Conservation (phyloP, 257 asterid genomes). For the Leptodermis oblonga region DNA sequence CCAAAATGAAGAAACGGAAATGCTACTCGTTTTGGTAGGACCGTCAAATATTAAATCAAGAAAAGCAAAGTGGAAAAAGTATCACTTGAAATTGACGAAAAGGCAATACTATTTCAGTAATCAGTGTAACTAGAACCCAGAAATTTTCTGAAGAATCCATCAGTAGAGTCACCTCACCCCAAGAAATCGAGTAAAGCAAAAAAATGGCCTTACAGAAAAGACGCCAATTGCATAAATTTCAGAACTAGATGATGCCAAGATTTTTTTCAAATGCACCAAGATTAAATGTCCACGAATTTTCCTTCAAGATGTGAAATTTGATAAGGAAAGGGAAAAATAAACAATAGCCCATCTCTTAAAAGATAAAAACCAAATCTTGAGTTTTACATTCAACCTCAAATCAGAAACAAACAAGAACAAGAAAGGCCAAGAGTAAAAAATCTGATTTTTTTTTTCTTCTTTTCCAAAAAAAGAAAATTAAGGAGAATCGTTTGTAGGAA, state of each 20-base stretch:
- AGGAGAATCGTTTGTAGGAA: constrained; percentile 12
- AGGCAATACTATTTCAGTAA: constrained; percentile 2
- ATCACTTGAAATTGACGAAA: constrained; percentile 13
- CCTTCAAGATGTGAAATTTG: constrained; percentile 2
- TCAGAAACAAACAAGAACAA: neutral
- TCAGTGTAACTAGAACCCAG: constrained; percentile 4
- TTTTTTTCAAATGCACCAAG: neutral
- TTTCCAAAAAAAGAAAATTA: neutral
- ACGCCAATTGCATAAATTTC: neutral
- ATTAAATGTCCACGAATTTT: neutral
- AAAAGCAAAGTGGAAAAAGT: neutral
- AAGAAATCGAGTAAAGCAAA: neutral
- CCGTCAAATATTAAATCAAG: neutral
- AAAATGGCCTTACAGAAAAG: neutral
- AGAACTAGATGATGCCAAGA: neutral
- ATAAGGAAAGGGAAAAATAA: neutral
- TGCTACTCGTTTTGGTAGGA: constrained; percentile 1
- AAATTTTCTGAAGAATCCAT: neutral
- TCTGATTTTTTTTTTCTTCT: neutral
- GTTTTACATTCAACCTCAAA: neutral
- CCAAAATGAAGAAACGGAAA: constrained; percentile 16
- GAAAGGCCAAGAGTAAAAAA: constrained; percentile 5
- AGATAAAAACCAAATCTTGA: constrained; percentile 9
- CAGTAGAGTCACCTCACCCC: neutral
- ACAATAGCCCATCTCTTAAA: no score